A percentile compares a stretch with the other conserved stretches of the same genome.
These are phyloP conservation scores for Ziziphus jujuba DNA, from an alignment of 306 rosid species.

Conservation along the genomic window DNA sequence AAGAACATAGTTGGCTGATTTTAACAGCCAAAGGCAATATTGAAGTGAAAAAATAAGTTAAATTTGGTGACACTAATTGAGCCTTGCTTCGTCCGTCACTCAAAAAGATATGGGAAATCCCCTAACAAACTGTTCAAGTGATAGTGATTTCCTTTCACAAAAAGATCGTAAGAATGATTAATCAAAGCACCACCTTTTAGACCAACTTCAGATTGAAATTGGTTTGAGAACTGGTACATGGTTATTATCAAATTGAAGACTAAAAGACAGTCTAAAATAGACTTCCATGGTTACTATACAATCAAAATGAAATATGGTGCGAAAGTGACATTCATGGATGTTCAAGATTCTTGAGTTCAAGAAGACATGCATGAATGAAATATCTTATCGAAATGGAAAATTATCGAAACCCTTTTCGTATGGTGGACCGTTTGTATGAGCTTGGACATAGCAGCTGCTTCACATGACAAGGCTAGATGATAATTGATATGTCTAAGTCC, in stretches of 20 bases:
- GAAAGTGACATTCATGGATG: slow-evolving; percentile 43
- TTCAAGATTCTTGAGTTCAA: too few species aligned
- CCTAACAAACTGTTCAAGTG: not conserved
- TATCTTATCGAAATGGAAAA: not conserved
- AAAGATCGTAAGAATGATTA: not conserved
- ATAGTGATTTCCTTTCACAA: not conserved
- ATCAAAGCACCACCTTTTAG: too few species aligned
- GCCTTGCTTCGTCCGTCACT: slow-evolving; percentile 13
- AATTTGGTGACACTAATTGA: not conserved
- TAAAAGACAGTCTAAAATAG: not conserved
- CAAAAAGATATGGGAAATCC: too few species aligned
- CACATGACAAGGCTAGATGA: not conserved
- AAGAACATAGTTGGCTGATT: too few species aligned
- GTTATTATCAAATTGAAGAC: not conserved
- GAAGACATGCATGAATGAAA: too few species aligned
- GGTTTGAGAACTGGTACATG: not conserved
- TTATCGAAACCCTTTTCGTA: not conserved
- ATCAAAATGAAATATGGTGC: not conserved
- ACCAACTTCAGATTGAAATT: not conserved
- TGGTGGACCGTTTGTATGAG: not conserved
- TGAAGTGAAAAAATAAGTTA: too few species aligned
- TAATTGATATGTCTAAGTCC: too few species aligned
- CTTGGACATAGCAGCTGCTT: not conserved
- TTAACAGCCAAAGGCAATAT: too few species aligned
- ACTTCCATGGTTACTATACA: too few species aligned